These are phyloP conservation scores for Dryas drummondii DNA, from an alignment of 306 rosid genomes.

Conservation along the genomic window DNA sequence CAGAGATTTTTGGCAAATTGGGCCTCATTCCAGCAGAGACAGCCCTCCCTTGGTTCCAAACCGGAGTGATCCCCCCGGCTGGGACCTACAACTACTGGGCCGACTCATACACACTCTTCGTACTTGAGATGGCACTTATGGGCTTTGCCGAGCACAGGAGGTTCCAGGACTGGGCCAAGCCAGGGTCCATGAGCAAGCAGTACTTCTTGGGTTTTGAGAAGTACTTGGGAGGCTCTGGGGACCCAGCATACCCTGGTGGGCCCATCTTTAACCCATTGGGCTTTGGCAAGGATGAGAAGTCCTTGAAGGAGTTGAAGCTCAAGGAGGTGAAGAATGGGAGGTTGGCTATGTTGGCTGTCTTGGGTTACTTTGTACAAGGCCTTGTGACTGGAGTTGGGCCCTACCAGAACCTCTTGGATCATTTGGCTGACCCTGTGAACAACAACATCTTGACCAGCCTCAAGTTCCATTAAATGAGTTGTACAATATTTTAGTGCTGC, in stretches of 20 bases:
- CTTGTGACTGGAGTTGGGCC: constrained; percentile 95
- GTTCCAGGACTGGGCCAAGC: constrained; percentile 83
- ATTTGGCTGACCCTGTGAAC: constrained; percentile 84
- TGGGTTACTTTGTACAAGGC: constrained; percentile 83
- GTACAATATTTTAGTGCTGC: constrained; percentile 9
- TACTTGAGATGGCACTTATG: constrained; percentile 73
- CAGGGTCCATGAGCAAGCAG: constrained; percentile 84
- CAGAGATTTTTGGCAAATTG: constrained; percentile 69
- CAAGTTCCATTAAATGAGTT: constrained; percentile 61
- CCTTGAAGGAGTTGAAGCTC: constrained; percentile 79
- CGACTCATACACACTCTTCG: constrained; percentile 84
- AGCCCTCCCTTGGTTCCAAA: constrained; percentile 95
- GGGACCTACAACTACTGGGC: constrained; percentile 97
- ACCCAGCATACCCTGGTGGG: constrained; percentile 93
- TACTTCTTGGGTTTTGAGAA: constrained; percentile 88
- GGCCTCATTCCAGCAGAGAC: constrained; percentile 84
- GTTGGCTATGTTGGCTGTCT: constrained; percentile 88
- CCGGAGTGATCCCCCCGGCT: constrained; percentile 89
- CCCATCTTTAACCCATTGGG: constrained; percentile 94
- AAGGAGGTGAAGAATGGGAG: constrained; percentile 95
- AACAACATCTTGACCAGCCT: constrained; percentile 92
- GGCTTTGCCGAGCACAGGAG: constrained; percentile 96
- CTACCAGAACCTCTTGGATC: constrained; percentile 85
- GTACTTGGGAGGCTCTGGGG: constrained; percentile 70
- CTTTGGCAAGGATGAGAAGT: constrained; percentile 87